Evolutionary conservation across 192 early-diverging fungal species (phyloP).

Genomic region (Bifiguratus adelaidae): DNA sequence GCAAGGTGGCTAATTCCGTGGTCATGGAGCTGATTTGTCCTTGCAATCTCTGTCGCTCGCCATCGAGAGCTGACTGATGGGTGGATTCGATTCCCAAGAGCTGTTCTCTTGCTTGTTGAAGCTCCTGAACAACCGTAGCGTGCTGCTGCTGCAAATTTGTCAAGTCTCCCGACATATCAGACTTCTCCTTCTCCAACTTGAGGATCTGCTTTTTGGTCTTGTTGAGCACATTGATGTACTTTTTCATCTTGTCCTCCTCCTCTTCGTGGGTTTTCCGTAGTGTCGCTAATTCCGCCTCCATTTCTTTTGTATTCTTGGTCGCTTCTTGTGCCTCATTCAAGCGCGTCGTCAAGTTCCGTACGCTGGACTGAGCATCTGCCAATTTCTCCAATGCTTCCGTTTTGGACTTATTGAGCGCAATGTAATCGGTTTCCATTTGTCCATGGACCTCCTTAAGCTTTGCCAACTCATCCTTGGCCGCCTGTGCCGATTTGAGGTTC

Average conservation of each 20-base stretch:
- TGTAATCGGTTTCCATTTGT: conserved; percentile 17
- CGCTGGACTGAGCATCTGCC: conserved; percentile 20
- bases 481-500: no score
- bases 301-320: conserved; percentile 27
- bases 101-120: conserved; percentile 5
- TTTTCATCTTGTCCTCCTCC: conserved; percentile 35
- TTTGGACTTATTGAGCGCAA: conserved; percentile 16
- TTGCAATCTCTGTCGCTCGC: conserved; percentile 22
- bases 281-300: conserved; percentile 14
- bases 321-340: conserved; percentile 34
- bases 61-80: conserved; percentile 8
- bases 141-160: conserved; percentile 7
- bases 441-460: not conserved
- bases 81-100: conserved; percentile 11
- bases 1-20: conserved; percentile 22
- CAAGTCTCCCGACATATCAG: conserved; percentile 25
- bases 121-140: not conserved
- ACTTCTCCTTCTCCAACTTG: conserved; percentile 38
- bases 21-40: conserved; percentile 11
- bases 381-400: conserved; percentile 26
- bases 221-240: conserved; percentile 24
- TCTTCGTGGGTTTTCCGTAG: conserved; percentile 21
- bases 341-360: conserved; percentile 15
- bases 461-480: not conserved
- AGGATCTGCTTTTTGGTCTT: conserved; percentile 40